Base-by-base conservation (phyloP, 2,329 filamentous ascomycete genomes). In the Cladophialophora chaetospira region DNA sequence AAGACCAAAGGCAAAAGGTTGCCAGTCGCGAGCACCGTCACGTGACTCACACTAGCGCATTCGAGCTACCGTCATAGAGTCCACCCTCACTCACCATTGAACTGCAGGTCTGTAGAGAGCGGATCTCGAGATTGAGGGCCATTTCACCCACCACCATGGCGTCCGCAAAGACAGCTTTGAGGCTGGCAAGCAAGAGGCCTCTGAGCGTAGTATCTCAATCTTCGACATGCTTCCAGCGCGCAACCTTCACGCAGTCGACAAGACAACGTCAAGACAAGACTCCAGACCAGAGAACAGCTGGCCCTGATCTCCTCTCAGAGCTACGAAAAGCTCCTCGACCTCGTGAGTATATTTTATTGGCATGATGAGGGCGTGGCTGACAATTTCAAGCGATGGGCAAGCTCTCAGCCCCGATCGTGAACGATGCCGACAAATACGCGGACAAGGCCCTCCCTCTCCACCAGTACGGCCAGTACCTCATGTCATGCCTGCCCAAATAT, bases 401-500 rank as follows among this genome's bases (percentile, higher is more conserved):
- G 65, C 84, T 97, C 63, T 85, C 89, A 70, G 88, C 80, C 19
- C 88, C 91, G 57, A 78, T 95, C 68, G 83, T 96, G 69, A 97
- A 97, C 77, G 92, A 93, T 31, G 84, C 89, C 74, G 94, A 97
- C 82, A 96, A 94, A 77, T 95, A 91, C 77, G 82, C 88, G 72
- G 87, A 89, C 71, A 94, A 93, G 79, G 85, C 89, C 66, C 89
- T 96, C 65, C 83, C 87, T 71, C 81, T 97, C 71, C 94, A 99
- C 81, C 88, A 86, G 70, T 99, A 99, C 72, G 94, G 94, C 69
- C 86, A 95, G 71, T 99, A 96, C 83, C 79, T 99, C 70, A 93
- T 99, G 85, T 92, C 91, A 66, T 96, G 90, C 75, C 77, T 99
- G 70, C 95, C 94, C 68, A 97, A 97, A 81, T 97, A 96, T 77